Evolutionary conservation across 805 yeast species (phyloP), one percentile per base, ranked within the genome.

Genomic region (Candida khao-thaluensis): DNA sequence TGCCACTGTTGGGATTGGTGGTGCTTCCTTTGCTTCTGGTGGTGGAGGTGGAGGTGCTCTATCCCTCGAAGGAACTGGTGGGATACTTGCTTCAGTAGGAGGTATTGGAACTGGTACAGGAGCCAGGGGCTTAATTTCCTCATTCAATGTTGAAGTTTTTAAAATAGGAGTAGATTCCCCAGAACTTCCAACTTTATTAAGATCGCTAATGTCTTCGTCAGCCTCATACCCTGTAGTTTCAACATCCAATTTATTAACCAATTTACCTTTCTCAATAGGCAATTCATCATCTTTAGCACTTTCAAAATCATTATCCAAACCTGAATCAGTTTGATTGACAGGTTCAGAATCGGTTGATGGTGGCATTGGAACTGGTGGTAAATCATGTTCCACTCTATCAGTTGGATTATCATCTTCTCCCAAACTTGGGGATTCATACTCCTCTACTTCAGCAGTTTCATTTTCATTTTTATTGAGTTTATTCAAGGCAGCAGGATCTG

Each of bases 201-300:
- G 53, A 43, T 63, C 71, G 11, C 70, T 64, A 9, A 60, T 47
- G 37, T 69, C 73, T 34, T 77, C 85, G 52, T 83, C 89, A 0
- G 87, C 87, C 40, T 83, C 87, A 51, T 81, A 81, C 0, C 88
- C 88, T 1, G 86, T 75, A 22, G 42, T 35, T 36, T 49, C 52
- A 7, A 16, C 12, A 11, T 43, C 53, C 14, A 37, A 28, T 17
- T 30, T 37, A 11, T 31, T 31, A 14, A 12, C 33, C 12, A 30
- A 23, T 29, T 40, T 30, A 11, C 12, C 21, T 18, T 33, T 28
- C n/a, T 25, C 18, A 7, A 38, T 38, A 11, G 34, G 30, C 10
- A 38, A 17, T 18, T 38, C 37, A 18, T 23, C 31, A 3, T 14
- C 16, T 18, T 17, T 26, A 5, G 12, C 21, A 7, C 45, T 42